Evolutionary conservation across 140 eudicot species (phyloP), one percentile per base, ranked within the genome.

Genomic region (Ambrosia hybrid): DNA sequence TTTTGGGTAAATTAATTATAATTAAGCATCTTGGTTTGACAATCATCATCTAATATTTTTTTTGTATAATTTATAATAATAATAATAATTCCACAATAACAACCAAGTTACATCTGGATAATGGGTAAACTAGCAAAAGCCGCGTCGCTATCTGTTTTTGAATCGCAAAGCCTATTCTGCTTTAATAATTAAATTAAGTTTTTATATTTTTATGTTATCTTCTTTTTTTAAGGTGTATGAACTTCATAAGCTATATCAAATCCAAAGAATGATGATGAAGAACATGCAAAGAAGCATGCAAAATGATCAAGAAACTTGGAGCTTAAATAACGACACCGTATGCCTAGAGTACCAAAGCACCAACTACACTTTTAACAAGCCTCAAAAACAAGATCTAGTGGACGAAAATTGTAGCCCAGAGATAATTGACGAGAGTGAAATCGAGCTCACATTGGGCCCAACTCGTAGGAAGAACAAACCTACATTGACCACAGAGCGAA

Each of bases 361-460:
- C 45, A 60, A 59, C 41, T 67, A 76, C 55, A 57, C 26, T 76
- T 67, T 68, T 5, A 58, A 17, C 39, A 68, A 58, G 3, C 74
- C 15, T 21, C 80, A 67, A 73, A 73, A 61, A 41, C 62, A 71
- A 2, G 53, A 53, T 13, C 65, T 16, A 1, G 41, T 37, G 1
- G 33, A 51, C 9, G 71, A 37, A 36, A 49, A 48, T 62, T 71
- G 78, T n/a, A 65, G 65, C 34, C 43, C 51, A 7, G 84, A 75
- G 61, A 74, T 81, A 11, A 85, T 71, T 41, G 77, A 82, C 9
- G 91, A 86, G 70, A 41, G 84, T 43, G 91, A 86, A 5, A 78
- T 81, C 57, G 93, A 88, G 87, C 86, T 91, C 61, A 91, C 97
- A 60, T 76, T 92, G 74, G 98, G 92, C 51, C 91, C 88, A 6